Percentiles rank a stretch among this genome's conserved stretches.
phyloP scores from a whole-genome alignment of 305 asterid species.

The Striga hermonthica region DNA sequence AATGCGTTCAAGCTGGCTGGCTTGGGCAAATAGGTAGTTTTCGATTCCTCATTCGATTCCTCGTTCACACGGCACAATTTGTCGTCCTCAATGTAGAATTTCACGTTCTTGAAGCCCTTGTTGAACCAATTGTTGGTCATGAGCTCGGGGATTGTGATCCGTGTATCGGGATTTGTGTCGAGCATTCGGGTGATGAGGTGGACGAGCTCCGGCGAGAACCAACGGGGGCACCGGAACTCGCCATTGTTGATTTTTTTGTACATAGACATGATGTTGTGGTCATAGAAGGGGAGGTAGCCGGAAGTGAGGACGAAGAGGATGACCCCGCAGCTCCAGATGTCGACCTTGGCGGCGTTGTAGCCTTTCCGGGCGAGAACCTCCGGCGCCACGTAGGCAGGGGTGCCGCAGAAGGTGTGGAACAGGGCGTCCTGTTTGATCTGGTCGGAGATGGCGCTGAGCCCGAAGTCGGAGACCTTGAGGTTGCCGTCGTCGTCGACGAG shows the following conservation, averaged over 20 bases:
- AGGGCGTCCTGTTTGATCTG: slow-evolving; percentile 85
- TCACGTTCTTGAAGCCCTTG: slow-evolving; percentile 76
- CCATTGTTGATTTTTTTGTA: slow-evolving; percentile 82
- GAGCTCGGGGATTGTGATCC: slow-evolving; percentile 68
- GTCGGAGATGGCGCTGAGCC: slow-evolving; percentile 79
- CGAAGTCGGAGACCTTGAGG: slow-evolving; percentile 83
- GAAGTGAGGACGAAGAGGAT: slow-evolving; percentile 81
- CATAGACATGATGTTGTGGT: slow-evolving; percentile 80
- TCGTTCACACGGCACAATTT: slow-evolving; percentile 55
- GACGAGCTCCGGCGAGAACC: slow-evolving; percentile 70
- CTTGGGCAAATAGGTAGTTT: slow-evolving; percentile 45
- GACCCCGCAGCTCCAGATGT: slow-evolving; percentile 91
- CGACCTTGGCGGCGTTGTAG: slow-evolving; percentile 81
- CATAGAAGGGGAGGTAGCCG: slow-evolving; percentile 79
- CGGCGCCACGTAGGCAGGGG: slow-evolving; percentile 93
- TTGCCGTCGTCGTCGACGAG: slow-evolving; percentile 78
- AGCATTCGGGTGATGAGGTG: slow-evolving; percentile 52
- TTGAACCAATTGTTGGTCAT: slow-evolving; percentile 80
- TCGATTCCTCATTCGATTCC: slow-evolving; percentile 23
- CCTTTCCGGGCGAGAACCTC: slow-evolving; percentile 84
- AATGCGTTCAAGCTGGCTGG: slow-evolving; percentile 91
- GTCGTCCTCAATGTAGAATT: slow-evolving; percentile 79
- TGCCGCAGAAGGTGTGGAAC: slow-evolving; percentile 83
- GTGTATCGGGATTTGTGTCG: slow-evolving; percentile 61
- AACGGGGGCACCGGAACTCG: slow-evolving; percentile 77